phyloP scores from a whole-genome alignment of 2,329 filamentous ascomycete genomes.

The Pseudonectria foliicola region DNA sequence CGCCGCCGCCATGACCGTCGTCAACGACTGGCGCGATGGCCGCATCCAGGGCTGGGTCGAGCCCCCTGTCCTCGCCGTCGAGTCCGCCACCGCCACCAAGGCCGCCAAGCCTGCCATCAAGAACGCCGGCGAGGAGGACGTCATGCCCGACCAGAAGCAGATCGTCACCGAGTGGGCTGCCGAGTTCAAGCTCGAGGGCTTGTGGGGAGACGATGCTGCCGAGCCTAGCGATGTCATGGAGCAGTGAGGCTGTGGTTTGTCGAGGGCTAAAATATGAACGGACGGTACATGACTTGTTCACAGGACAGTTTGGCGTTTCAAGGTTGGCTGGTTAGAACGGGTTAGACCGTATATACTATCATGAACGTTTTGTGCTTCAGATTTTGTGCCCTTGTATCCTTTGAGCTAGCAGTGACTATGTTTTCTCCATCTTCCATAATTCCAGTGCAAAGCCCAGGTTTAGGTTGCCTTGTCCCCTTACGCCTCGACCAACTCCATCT shows the following conservation, averaged over 20 bases:
- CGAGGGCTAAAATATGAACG: slow-evolving; percentile 16
- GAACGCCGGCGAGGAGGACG: slow-evolving; percentile 36
- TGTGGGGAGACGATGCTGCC: slow-evolving; percentile 65
- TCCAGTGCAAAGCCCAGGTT: too few species aligned
- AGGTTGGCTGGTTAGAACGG: slow-evolving; percentile 25
- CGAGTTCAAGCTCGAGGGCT: slow-evolving; percentile 89
- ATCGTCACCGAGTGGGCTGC: slow-evolving; percentile 90
- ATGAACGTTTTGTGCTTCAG: slow-evolving; percentile 8
- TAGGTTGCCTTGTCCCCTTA: too few species aligned
- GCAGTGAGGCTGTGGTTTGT: slow-evolving; percentile 29
- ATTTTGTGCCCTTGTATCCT: slow-evolving; percentile 18
- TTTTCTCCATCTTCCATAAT: not conserved
- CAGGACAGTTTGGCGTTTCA: slow-evolving; percentile 27
- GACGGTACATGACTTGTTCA: slow-evolving; percentile 21
- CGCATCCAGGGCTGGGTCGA: slow-evolving; percentile 90
- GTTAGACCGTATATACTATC: slow-evolving; percentile 23
- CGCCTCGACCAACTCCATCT: slow-evolving; percentile 56
- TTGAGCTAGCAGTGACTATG: slow-evolving; percentile 3
- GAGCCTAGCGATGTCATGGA: slow-evolving; percentile 43
- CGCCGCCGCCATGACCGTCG: slow-evolving; percentile 82
- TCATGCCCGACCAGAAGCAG: slow-evolving; percentile 64
- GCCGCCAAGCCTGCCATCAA: slow-evolving; percentile 28
- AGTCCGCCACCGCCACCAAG: slow-evolving; percentile 22
- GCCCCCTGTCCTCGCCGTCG: slow-evolving; percentile 59
- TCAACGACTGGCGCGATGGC: slow-evolving; percentile 95